These are phyloP conservation scores for Nepenthes gracilis DNA, from an alignment of 148 eudicot species.

Conservation along the genomic window DNA sequence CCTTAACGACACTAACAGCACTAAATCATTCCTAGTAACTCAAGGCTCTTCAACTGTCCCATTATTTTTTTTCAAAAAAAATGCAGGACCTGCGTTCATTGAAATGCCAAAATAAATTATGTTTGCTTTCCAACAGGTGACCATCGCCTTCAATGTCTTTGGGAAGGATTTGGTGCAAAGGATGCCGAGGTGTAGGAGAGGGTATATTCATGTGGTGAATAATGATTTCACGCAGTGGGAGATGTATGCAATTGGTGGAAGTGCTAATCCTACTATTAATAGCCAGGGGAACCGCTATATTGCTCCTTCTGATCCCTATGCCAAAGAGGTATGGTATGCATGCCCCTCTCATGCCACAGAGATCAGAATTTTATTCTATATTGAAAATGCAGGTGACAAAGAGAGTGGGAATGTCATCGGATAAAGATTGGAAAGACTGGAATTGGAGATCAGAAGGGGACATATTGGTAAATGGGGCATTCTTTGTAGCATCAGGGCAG, in stretches of 20 bases:
- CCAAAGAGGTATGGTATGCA: constrained; percentile 60
- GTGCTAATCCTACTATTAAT: constrained; percentile 86
- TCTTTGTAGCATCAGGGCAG: constrained; percentile 76
- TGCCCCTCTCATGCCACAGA: neutral
- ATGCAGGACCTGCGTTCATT: no score
- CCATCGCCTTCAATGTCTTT: constrained; percentile 76
- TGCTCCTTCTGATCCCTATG: constrained; percentile 68
- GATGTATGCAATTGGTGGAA: constrained; percentile 98
- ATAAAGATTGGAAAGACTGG: constrained; percentile 74
- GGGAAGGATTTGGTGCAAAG: constrained; percentile 77
- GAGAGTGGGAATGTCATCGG: constrained; percentile 41
- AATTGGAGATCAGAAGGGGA: constrained; percentile 99
- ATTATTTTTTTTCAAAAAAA: no score
- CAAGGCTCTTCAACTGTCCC: no score
- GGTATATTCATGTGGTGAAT: constrained; percentile 90
- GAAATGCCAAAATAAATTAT: no score
- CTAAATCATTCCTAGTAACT: no score
- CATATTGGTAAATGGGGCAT: constrained; percentile 82
- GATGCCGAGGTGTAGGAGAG: constrained; percentile 93
- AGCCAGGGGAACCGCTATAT: constrained; percentile 95
- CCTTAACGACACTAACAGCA: no score
- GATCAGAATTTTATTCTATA: neutral
- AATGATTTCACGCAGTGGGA: constrained; percentile 90
- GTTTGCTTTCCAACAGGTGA: constrained; percentile 30
- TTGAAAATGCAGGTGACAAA: constrained; percentile 58